Percentiles rank a stretch among this genome's conserved stretches.
Conservation (phyloP, 306 rosid genomes). For the Chamaecrista fasciculata region DNA sequence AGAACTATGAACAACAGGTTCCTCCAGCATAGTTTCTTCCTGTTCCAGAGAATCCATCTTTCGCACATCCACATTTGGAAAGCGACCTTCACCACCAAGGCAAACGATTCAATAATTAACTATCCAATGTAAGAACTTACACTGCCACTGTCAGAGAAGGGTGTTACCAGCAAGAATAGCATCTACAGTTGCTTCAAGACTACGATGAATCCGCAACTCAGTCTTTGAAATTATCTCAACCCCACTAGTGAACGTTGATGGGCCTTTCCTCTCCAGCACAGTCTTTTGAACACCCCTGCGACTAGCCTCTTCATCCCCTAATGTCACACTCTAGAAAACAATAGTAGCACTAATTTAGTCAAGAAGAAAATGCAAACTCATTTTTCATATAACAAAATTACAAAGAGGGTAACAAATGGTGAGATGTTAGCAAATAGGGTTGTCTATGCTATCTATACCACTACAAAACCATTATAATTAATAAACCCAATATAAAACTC, state of each 20-base stretch:
- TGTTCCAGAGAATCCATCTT: slow-evolving; percentile 55
- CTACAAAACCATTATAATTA: background rate
- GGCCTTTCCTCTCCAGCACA: slow-evolving; percentile 95
- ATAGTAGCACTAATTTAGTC: slow-evolving; percentile 28
- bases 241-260: slow-evolving; percentile 80
- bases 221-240: slow-evolving; percentile 89
- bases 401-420: background rate
- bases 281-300: slow-evolving; percentile 93
- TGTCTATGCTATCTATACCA: background rate
- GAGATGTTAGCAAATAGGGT: background rate
- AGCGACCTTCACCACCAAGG: slow-evolving; percentile 56
- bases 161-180: slow-evolving; percentile 73
- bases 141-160: background rate
- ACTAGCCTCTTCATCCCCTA: slow-evolving; percentile 97
- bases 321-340: slow-evolving; percentile 76
- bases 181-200: slow-evolving; percentile 89
- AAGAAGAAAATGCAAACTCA: slow-evolving; percentile 24
- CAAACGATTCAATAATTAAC: slow-evolving; percentile 19
- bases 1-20: slow-evolving; percentile 32
- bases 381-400: background rate
- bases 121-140: slow-evolving; percentile 15
- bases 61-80: slow-evolving; percentile 78
- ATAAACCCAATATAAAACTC: background rate
- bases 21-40: slow-evolving; percentile 42
- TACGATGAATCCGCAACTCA: slow-evolving; percentile 78